Evolutionary conservation across 129 eudicot genomes (phyloP).

Genomic region (Helianthus annuus): HanXRQr2.0-SUNRISE NC_035434.2:9483697-9484196

Average conservation of each 20-base stretch:
- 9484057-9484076: not conserved
- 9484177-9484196: no score
- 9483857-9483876: no score
- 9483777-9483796: no score
- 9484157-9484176: no score
- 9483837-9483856: no score
- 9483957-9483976: conserved; percentile 69
- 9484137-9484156: no score
- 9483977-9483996: not conserved
- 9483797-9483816: no score
- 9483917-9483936: conserved; percentile 54
- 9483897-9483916: not conserved
- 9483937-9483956: conserved; percentile 84
- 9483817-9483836: no score
- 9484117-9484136: no score
- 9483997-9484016: not conserved
- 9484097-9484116: no score
- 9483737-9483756: not conserved
- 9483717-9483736: not conserved
- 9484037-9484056: not conserved
- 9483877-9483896: not conserved
- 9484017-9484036: not conserved
- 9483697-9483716: not conserved
- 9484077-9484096: no score
- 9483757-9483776: no score